Conservation (phyloP, 305 asterid genomes). For the Stenogyne calaminthoides region DNA sequence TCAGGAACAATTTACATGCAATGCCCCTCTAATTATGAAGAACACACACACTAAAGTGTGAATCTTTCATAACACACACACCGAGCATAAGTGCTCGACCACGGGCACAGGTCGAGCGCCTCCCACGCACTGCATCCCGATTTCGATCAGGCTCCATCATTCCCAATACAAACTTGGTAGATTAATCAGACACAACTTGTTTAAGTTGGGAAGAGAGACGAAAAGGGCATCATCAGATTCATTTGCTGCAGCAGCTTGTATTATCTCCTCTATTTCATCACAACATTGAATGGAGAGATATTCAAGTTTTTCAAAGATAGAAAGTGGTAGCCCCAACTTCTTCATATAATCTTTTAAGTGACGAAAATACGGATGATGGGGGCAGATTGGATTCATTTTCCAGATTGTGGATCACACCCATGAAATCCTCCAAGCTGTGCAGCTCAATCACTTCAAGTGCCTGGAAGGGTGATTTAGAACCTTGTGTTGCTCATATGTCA, state of each 20-base stretch:
- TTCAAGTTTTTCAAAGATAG: neutral
- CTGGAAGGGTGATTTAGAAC: neutral
- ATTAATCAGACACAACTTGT: rapidly evolving
- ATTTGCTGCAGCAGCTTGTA: neutral
- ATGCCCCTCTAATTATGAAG: too few species aligned
- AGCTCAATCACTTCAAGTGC: neutral
- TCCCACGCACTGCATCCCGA: too few species aligned
- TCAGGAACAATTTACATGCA: too few species aligned
- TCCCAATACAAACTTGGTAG: slow-evolving; percentile 13
- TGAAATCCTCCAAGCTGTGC: neutral
- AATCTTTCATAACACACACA: too few species aligned
- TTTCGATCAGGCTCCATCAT: too few species aligned
- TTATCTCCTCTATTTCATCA: slow-evolving; percentile 12
- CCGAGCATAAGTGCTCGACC: too few species aligned
- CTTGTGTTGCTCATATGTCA: neutral
- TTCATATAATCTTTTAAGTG: slow-evolving; percentile 5
- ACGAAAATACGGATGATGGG: neutral
- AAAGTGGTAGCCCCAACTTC: slow-evolving; percentile 1
- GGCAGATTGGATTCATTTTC: neutral
- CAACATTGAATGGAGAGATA: neutral
- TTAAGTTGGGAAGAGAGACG: slow-evolving; percentile 12
- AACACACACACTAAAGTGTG: too few species aligned
- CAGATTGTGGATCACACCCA: neutral
- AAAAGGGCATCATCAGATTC: neutral
- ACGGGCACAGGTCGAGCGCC: too few species aligned